These are phyloP conservation scores for Zalaria obscura DNA, from an alignment of 2,329 filamentous ascomycete species.

Conservation along the genomic window DNA sequence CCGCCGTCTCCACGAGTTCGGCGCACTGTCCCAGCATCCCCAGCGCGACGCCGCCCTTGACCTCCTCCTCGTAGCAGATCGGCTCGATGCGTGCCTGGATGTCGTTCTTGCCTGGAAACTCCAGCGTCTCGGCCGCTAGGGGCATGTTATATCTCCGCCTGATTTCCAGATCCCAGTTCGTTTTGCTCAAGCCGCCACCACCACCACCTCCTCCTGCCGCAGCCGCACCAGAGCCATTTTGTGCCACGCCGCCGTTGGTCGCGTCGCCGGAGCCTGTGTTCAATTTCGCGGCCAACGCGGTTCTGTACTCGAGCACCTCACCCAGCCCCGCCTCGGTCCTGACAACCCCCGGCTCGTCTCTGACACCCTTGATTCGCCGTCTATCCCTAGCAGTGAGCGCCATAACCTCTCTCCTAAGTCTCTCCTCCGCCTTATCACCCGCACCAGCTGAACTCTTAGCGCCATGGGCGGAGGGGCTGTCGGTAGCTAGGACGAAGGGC, in stretches of 20 bases:
- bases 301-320: slow-evolving; percentile 2
- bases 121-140: slow-evolving; percentile 45
- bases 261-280: too few relatives aligned
- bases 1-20: slow-evolving; percentile 45
- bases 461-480: slow-evolving; percentile 54
- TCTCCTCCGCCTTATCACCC: slow-evolving; percentile 47
- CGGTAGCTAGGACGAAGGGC: slow-evolving; percentile 51
- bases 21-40: slow-evolving; percentile 32
- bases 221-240: not conserved
- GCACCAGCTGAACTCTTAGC: slow-evolving; percentile 24
- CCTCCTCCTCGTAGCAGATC: slow-evolving; percentile 51
- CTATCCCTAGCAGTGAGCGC: slow-evolving; percentile 44
- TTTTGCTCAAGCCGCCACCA: slow-evolving; percentile 16
- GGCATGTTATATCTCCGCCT: slow-evolving; percentile 49
- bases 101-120: slow-evolving; percentile 45
- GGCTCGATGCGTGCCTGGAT: slow-evolving; percentile 47
- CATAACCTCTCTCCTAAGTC: slow-evolving; percentile 52
- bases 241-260: too few relatives aligned
- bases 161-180: slow-evolving; percentile 49
- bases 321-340: not conserved
- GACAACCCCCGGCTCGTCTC: slow-evolving; percentile 6
- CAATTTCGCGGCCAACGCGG: slow-evolving; percentile 2
- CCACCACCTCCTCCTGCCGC: not conserved
- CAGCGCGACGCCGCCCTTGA: slow-evolving; percentile 35
- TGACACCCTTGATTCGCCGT: slow-evolving; percentile 29